Conservation (phyloP, 305 asterid genomes). For the Petunia hybrid region DNA sequence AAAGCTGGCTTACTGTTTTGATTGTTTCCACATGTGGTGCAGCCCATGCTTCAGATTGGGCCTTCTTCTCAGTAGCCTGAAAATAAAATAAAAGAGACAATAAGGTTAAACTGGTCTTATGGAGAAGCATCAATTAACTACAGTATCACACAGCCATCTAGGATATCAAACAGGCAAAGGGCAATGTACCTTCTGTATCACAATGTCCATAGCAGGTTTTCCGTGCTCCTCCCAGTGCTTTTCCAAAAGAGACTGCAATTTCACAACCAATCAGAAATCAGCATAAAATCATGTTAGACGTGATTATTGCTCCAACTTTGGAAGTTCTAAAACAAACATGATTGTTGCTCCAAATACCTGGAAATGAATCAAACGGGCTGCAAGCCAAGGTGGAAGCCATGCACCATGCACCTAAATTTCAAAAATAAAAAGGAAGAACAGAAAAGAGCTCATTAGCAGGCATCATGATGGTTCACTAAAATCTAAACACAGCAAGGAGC, state of each 20-base stretch:
- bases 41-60: slow-evolving; percentile 81
- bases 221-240: slow-evolving; percentile 79
- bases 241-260: slow-evolving; percentile 61
- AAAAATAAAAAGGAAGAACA: not conserved
- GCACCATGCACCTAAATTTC: slow-evolving; percentile 73
- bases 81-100: slow-evolving; percentile 25
- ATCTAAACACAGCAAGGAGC: slow-evolving; percentile 15
- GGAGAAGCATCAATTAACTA: not conserved
- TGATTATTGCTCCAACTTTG: not conserved
- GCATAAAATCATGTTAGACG: not conserved
- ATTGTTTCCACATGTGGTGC: slow-evolving; percentile 81
- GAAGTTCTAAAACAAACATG: not conserved
- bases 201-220: slow-evolving; percentile 73
- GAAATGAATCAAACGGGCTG: slow-evolving; percentile 51
- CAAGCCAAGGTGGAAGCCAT: slow-evolving; percentile 98
- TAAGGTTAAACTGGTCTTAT: not conserved
- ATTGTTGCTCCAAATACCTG: slow-evolving; percentile 55
- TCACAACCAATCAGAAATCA: slow-evolving; percentile 31
- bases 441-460: not conserved
- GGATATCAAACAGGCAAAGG: not conserved
- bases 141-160: not conserved
- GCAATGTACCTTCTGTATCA: slow-evolving; percentile 65
- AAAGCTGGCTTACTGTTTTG: slow-evolving; percentile 64
- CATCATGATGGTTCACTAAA: not conserved
- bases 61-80: slow-evolving; percentile 83